phyloP scores from a whole-genome alignment of 495 filamentous ascomycete species.

The Penicillium egyptiacum region DNA sequence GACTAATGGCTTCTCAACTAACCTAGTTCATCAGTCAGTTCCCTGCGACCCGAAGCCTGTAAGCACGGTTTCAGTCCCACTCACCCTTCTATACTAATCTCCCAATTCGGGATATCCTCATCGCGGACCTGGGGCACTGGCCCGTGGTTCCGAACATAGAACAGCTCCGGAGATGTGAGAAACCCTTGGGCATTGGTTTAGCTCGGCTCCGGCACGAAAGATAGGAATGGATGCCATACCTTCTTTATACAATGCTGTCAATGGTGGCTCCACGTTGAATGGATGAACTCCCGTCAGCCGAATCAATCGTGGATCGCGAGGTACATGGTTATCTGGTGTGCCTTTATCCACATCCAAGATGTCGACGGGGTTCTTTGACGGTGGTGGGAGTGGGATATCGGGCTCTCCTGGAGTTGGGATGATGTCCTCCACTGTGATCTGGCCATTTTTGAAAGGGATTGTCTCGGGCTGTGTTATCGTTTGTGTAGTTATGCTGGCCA shows the following conservation, averaged over 20 bases:
- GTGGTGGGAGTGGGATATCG: constrained; percentile 71
- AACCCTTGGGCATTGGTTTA: constrained; percentile 53
- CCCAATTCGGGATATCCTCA: constrained; percentile 73
- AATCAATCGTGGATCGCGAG: constrained; percentile 82
- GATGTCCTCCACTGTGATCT: constrained; percentile 33
- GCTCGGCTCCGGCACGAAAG: background rate
- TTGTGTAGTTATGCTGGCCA: constrained; percentile 35
- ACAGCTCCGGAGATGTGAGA: constrained; percentile 85
- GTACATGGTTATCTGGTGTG: constrained; percentile 85
- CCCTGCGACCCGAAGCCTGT: too few relatives aligned
- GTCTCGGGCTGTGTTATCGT: constrained; percentile 16
- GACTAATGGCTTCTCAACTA: constrained; percentile 77
- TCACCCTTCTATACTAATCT: constrained; percentile 80
- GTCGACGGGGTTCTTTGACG: constrained; percentile 56
- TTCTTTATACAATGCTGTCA: constrained; percentile 78
- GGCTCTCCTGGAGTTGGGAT: constrained; percentile 27
- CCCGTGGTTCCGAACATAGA: constrained; percentile 96
- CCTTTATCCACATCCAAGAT: constrained; percentile 74
- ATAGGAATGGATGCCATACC: constrained; percentile 49
- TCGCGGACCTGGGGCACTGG: constrained; percentile 77
- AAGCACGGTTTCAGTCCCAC: constrained; percentile 7
- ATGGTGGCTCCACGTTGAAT: constrained; percentile 89
- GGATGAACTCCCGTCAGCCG: constrained; percentile 89
- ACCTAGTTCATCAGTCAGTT: constrained; percentile 33
- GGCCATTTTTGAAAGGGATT: constrained; percentile 24